phyloP scores from a whole-genome alignment of 306 rosid genomes.

The Hippophae rhamnoides region DNA sequence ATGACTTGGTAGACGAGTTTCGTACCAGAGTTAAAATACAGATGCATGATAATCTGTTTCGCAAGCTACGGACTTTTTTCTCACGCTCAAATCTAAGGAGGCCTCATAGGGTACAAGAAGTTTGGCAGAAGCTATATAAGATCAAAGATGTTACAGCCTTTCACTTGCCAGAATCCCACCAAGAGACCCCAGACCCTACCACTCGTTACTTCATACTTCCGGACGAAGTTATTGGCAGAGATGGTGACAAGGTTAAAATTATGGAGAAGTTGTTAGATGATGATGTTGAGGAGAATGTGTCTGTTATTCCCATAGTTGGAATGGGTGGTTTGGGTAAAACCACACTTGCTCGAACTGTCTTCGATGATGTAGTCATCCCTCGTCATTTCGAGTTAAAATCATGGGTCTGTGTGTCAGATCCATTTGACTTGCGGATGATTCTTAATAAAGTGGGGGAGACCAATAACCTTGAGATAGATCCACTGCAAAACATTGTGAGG shows the following conservation, averaged over 20 bases:
- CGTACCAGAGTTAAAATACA: background rate
- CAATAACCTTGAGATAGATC: background rate
- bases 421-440: background rate
- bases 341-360: background rate
- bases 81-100: background rate
- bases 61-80: background rate
- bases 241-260: background rate
- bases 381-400: background rate
- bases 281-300: background rate
- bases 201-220: background rate
- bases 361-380: background rate
- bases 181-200: too few relatives aligned
- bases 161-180: too few relatives aligned
- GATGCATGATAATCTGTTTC: background rate
- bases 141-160: background rate
- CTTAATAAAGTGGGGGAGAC: background rate
- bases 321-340: conserved; percentile 1
- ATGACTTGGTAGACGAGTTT: conserved; percentile 23
- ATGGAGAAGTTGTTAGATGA: background rate
- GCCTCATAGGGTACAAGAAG: background rate
- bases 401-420: background rate
- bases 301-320: background rate
- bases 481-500: background rate
- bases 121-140: background rate
- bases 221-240: background rate